phyloP scores from a whole-genome alignment of 1,284 basidiomycete genomes.

The Puccinia polysora region DNA sequence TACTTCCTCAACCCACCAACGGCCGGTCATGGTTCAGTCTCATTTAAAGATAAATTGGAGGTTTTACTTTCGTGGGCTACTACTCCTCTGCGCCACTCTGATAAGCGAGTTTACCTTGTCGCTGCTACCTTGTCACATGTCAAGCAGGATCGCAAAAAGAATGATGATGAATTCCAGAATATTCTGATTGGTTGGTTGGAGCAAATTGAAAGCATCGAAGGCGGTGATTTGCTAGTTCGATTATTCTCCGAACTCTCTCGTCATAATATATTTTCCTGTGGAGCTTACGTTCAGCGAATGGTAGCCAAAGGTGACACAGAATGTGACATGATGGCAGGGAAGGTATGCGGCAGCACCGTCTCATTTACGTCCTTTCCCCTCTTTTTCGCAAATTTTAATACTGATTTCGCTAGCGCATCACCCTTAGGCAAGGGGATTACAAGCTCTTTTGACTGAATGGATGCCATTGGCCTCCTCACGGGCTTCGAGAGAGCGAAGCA shows the following conservation, averaged over 20 bases:
- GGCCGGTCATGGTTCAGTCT: slow-evolving; percentile 12
- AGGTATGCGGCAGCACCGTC: slow-evolving; percentile 12
- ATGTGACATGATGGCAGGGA: slow-evolving; percentile 36
- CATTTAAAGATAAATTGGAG: slow-evolving; percentile 40
- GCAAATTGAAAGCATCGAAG: slow-evolving; percentile 37
- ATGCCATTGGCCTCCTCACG: slow-evolving; percentile 40
- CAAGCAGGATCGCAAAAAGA: slow-evolving; percentile 33
- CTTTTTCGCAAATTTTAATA: too few relatives aligned
- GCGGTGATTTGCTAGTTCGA: slow-evolving; percentile 36
- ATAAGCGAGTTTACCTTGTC: slow-evolving; percentile 27
- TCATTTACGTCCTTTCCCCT: not conserved
- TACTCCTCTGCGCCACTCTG: slow-evolving; percentile 10
- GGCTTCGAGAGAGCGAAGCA: slow-evolving; percentile 12
- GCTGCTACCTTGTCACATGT: slow-evolving; percentile 30
- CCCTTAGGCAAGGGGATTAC: slow-evolving; percentile 36
- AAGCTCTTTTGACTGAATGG: slow-evolving; percentile 40
- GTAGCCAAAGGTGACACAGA: slow-evolving; percentile 44
- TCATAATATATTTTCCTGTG: slow-evolving; percentile 38
- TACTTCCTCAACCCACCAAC: slow-evolving; percentile 37
- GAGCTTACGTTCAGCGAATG: slow-evolving; percentile 41
- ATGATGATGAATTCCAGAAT: slow-evolving; percentile 38
- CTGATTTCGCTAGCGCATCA: too few relatives aligned
- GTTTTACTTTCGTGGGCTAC: slow-evolving; percentile 43
- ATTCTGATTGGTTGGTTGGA: slow-evolving; percentile 42
- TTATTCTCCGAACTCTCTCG: slow-evolving; percentile 43